These are phyloP conservation scores for Saccharomycopsis oosterbeekiorum DNA, from an alignment of 805 yeast genomes.

Conservation along the genomic window DNA sequence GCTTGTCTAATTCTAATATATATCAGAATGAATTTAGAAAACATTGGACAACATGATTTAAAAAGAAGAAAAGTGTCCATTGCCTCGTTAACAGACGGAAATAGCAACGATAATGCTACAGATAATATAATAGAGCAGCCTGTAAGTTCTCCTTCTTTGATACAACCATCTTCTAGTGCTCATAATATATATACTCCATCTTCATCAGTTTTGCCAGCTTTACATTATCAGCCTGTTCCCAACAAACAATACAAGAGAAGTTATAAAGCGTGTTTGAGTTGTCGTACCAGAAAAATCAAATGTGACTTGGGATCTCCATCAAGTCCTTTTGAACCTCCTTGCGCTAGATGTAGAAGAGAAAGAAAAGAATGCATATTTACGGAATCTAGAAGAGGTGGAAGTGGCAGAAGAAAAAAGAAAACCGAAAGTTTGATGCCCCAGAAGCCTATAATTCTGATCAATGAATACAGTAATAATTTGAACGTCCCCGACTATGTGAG, in stretches of 20 bases:
- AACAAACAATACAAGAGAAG: conserved; percentile 41
- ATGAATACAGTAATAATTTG: not conserved
- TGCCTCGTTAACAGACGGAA: not conserved
- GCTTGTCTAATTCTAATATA: not conserved
- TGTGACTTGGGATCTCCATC: conserved; percentile 78
- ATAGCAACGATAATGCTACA: not conserved
- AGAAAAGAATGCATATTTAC: conserved; percentile 68
- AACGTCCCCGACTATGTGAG: not conserved
- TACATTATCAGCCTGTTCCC: not conserved
- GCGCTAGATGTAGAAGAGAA: conserved; percentile 78
- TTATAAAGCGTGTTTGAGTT: conserved; percentile 77
- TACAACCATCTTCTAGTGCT: not conserved
- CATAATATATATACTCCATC: not conserved
- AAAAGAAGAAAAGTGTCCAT: not conserved
- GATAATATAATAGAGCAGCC: not conserved
- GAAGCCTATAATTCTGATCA: not conserved
- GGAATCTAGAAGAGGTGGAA: conserved; percentile 47
- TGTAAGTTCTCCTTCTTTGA: not conserved
- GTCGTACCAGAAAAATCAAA: conserved; percentile 73
- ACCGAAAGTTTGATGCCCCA: not conserved
- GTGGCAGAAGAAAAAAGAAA: conserved; percentile 23
- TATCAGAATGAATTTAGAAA: not conserved
- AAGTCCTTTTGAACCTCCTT: conserved; percentile 68
- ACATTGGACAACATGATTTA: not conserved
- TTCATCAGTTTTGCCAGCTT: not conserved